phyloP scores from a whole-genome alignment of 352 stramenopile genomes.

The Phytophthora sansomeana region DNA sequence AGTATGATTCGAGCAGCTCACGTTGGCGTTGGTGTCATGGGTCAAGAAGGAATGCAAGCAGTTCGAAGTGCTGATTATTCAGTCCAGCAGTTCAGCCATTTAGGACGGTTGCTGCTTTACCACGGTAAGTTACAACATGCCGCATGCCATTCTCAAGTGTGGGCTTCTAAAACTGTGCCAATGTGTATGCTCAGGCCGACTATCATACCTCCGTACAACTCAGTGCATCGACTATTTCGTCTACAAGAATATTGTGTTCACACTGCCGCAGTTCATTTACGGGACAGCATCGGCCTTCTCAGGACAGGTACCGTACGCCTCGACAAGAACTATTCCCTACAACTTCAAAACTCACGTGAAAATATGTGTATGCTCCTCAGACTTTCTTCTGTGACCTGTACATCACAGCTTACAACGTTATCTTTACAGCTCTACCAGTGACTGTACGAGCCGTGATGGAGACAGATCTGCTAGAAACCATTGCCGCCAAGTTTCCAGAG shows the following conservation, averaged over 20 bases:
- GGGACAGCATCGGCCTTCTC: constrained; percentile 90
- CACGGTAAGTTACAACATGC: constrained; percentile 63
- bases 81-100: constrained; percentile 85
- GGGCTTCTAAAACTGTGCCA: background rate
- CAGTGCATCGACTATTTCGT: constrained; percentile 98
- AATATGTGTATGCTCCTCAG: constrained; percentile 27
- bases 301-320: constrained; percentile 75
- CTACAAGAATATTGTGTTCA: constrained; percentile 98
- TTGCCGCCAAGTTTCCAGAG: constrained; percentile 76
- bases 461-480: constrained; percentile 69
- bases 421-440: constrained; percentile 93
- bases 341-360: background rate
- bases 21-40: constrained; percentile 97
- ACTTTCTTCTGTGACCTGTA: constrained; percentile 86
- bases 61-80: constrained; percentile 84
- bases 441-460: constrained; percentile 80
- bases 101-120: constrained; percentile 74
- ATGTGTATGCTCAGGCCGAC: constrained; percentile 71
- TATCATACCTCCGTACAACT: constrained; percentile 96
- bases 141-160: background rate
- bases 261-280: constrained; percentile 90
- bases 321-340: no score
- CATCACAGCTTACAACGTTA: constrained; percentile 95
- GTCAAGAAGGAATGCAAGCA: constrained; percentile 95
- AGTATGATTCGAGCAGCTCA: constrained; percentile 99